These are phyloP conservation scores for Elsinoe perseae DNA, from an alignment of 2,329 filamentous ascomycete genomes.

Conservation along the genomic window DNA sequence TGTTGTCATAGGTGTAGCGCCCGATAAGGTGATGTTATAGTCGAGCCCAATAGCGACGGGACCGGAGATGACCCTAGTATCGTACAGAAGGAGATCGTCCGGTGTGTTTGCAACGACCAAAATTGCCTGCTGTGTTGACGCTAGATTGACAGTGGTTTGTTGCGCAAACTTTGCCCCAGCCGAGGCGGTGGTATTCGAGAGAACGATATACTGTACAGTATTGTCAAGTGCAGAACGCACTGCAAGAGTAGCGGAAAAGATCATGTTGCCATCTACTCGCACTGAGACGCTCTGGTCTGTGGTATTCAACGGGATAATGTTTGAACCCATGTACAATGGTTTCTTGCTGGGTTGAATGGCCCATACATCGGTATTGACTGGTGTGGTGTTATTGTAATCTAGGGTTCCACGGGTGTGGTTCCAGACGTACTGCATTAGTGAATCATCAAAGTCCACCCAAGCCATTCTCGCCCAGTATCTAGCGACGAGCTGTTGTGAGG, in stretches of 20 bases:
- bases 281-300: constrained; percentile 30
- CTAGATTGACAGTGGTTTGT: constrained; percentile 30
- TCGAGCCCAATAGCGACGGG: constrained; percentile 35
- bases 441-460: constrained; percentile 44
- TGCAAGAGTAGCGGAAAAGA: constrained; percentile 38
- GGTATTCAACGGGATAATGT: constrained; percentile 39
- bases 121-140: constrained; percentile 37
- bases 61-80: constrained; percentile 34
- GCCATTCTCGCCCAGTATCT: constrained; percentile 49
- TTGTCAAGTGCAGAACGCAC: constrained; percentile 30
- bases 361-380: constrained; percentile 32
- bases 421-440: constrained; percentile 35
- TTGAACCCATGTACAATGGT: constrained; percentile 46
- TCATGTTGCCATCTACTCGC: constrained; percentile 29
- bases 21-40: constrained; percentile 33
- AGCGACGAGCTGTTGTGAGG: constrained; percentile 38
- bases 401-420: constrained; percentile 30
- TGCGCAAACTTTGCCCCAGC: constrained; percentile 24
- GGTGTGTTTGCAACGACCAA: constrained; percentile 46
- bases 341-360: constrained; percentile 37
- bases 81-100: constrained; percentile 36
- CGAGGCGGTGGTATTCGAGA: neutral
- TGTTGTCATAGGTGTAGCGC: constrained; percentile 20
- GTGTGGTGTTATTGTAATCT: constrained; percentile 40
- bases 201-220: neutral